A percentile compares a stretch with the other conserved stretches of the same genome.
Conservation (phyloP, 176 grass and related monocot species). For the Rhynchospora tenuis region DNA sequence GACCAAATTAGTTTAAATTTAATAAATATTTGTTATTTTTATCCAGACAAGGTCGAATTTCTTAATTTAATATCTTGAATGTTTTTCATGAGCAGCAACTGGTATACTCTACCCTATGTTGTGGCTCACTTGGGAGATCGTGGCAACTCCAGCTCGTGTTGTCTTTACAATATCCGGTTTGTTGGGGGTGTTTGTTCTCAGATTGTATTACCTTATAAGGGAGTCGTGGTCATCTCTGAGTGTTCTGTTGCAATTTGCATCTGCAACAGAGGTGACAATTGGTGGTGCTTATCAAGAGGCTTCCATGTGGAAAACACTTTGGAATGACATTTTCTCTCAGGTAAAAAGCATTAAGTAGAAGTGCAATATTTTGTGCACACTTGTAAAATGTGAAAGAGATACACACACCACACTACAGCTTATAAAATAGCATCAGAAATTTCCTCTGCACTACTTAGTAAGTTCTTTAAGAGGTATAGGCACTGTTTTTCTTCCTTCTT, state of each 20-base stretch:
- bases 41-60: neutral
- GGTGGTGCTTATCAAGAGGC: constrained; percentile 50
- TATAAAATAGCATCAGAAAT: neutral
- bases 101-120: constrained; percentile 23
- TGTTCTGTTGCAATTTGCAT: constrained; percentile 54
- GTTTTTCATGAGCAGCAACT: constrained; percentile 1
- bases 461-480: neutral
- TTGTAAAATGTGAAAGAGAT: neutral
- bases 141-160: constrained; percentile 25
- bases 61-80: neutral
- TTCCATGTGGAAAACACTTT: constrained; percentile 48
- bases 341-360: constrained; percentile 9
- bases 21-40: neutral
- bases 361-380: neutral
- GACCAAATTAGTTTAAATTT: neutral
- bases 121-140: constrained; percentile 31
- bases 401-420: neutral
- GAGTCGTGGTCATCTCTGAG: constrained; percentile 65
- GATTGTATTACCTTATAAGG: constrained; percentile 43
- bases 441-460: neutral
- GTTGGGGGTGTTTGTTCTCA: constrained; percentile 35
- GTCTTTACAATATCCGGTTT: constrained; percentile 26
- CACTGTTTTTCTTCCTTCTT: neutral
- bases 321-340: constrained; percentile 93
- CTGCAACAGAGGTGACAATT: constrained; percentile 46